These are phyloP conservation scores for Arthrobotrys musiformis DNA, from an alignment of 2,329 filamentous ascomycete species.

Conservation along the genomic window DNA sequence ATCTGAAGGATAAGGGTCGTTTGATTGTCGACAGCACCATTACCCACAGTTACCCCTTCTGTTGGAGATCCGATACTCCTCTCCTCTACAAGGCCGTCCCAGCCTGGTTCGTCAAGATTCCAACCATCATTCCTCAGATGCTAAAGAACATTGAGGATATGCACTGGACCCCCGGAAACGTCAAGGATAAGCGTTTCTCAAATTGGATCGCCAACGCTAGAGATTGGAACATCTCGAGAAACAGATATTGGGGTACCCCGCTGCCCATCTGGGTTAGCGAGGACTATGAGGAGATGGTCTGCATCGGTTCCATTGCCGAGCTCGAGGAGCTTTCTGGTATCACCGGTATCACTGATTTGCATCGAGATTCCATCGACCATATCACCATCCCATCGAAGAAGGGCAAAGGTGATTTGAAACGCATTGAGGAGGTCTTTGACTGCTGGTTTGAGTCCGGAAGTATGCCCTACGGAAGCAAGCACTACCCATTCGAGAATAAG, in stretches of 20 bases:
- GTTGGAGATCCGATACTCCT: slow-evolving; percentile 92
- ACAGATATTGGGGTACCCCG: slow-evolving; percentile 95
- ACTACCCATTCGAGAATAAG: slow-evolving; percentile 91
- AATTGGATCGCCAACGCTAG: slow-evolving; percentile 91
- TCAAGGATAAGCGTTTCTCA: slow-evolving; percentile 90
- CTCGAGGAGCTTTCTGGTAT: slow-evolving; percentile 88
- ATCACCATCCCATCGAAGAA: slow-evolving; percentile 92
- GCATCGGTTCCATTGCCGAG: slow-evolving; percentile 84
- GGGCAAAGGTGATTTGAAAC: slow-evolving; percentile 83
- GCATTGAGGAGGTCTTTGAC: slow-evolving; percentile 90
- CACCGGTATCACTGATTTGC: slow-evolving; percentile 84
- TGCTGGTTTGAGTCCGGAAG: slow-evolving; percentile 97
- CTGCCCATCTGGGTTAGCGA: slow-evolving; percentile 92
- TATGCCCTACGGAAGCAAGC: slow-evolving; percentile 91
- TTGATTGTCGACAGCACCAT: slow-evolving; percentile 87
- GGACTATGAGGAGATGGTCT: slow-evolving; percentile 85
- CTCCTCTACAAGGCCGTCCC: slow-evolving; percentile 92
- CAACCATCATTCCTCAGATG: slow-evolving; percentile 84
- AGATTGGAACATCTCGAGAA: slow-evolving; percentile 95
- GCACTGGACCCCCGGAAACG: slow-evolving; percentile 89
- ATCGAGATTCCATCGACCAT: slow-evolving; percentile 90
- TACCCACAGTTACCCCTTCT: slow-evolving; percentile 92
- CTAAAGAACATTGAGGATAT: slow-evolving; percentile 88
- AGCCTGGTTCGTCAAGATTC: slow-evolving; percentile 93
- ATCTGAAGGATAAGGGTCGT: slow-evolving; percentile 79